phyloP scores from a whole-genome alignment of 225 moss, liverwort and hornwort species.

The Pseudoscleropodium purum region DNA sequence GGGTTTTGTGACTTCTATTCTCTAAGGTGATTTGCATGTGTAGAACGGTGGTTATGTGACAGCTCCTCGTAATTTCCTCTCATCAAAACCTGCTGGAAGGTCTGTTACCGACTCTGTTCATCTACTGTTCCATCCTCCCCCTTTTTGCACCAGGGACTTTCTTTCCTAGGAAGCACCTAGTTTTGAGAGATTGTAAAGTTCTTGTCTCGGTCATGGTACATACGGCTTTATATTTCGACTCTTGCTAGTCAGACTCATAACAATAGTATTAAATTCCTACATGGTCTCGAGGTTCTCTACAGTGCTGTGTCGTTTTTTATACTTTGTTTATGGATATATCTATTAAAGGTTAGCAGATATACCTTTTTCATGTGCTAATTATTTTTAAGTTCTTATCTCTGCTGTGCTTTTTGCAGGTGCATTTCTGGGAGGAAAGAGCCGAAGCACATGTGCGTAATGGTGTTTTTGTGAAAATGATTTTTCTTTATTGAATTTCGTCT shows the following conservation, averaged over 20 bases:
- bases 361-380: background rate
- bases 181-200: background rate
- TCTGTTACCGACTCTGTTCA: constrained; percentile 28
- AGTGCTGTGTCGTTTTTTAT: background rate
- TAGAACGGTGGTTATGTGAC: constrained; percentile 43
- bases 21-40: constrained; percentile 50
- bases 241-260: background rate
- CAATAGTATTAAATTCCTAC: background rate
- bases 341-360: background rate
- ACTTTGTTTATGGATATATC: background rate
- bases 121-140: background rate
- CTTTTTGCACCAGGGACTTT: background rate
- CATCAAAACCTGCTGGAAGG: constrained; percentile 39
- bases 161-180: background rate
- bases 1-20: constrained; percentile 23
- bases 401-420: constrained; percentile 27
- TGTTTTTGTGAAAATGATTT: background rate
- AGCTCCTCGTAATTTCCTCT: constrained; percentile 33
- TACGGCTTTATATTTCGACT: background rate
- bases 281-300: background rate
- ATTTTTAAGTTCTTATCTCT: background rate
- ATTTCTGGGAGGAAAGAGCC: constrained; percentile 45
- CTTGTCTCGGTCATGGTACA: background rate
- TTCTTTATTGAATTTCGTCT: background rate
- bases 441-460: constrained; percentile 46